Conservation (phyloP, 768 basidiomycete species). For the Boletus rubroflammeus region DNA sequence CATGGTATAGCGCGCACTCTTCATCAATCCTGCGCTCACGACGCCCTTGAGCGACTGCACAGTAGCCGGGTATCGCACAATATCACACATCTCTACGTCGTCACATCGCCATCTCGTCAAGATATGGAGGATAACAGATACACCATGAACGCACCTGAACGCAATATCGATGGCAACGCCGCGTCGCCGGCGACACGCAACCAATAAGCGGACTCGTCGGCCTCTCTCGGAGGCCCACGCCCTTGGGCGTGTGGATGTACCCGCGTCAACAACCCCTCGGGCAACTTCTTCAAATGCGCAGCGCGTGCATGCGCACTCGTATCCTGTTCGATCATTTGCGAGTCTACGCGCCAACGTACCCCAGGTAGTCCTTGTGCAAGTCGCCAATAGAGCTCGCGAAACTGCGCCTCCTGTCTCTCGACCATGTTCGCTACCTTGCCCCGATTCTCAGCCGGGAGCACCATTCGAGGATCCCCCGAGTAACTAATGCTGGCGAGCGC, state of each 20-base stretch:
- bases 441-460: slow-evolving; percentile 91
- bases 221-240: slow-evolving; percentile 41
- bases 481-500: slow-evolving; percentile 86
- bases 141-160: slow-evolving; percentile 42
- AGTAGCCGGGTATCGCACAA: slow-evolving; percentile 81
- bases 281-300: slow-evolving; percentile 75
- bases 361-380: slow-evolving; percentile 77
- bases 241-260: slow-evolving; percentile 41
- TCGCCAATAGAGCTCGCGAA: slow-evolving; percentile 82
- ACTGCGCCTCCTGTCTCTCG: slow-evolving; percentile 72
- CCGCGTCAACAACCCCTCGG: slow-evolving; percentile 56
- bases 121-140: neutral
- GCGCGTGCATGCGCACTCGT: slow-evolving; percentile 60
- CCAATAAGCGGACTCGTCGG: slow-evolving; percentile 78
- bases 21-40: slow-evolving; percentile 74
- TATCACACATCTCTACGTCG: slow-evolving; percentile 61
- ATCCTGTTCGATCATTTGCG: slow-evolving; percentile 69
- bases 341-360: slow-evolving; percentile 62
- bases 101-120: slow-evolving; percentile 1
- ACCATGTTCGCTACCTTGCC: slow-evolving; percentile 95
- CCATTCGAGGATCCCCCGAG: slow-evolving; percentile 88
- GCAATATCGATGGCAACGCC: slow-evolving; percentile 48
- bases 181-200: slow-evolving; percentile 63
- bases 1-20: slow-evolving; percentile 69
- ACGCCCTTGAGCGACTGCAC: slow-evolving; percentile 85